phyloP scores from a whole-genome alignment of 176 grass and related monocot genomes.

The Eragrostis curvula region DNA sequence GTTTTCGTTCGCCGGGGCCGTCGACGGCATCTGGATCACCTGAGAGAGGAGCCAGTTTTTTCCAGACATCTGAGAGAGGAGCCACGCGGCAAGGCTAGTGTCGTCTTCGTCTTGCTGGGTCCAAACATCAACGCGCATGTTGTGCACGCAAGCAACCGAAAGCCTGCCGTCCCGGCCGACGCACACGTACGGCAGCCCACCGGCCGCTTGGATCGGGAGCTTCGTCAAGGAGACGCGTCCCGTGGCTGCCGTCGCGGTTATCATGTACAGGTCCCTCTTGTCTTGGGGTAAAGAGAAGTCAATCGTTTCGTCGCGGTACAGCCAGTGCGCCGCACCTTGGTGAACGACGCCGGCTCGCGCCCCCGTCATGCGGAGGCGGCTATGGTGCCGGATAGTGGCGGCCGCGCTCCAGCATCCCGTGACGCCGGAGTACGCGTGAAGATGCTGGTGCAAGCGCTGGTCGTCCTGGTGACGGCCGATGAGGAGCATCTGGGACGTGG shows the following conservation, averaged over 20 bases:
- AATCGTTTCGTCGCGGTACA: neutral
- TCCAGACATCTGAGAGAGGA: neutral
- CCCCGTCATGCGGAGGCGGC: neutral
- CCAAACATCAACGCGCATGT: neutral
- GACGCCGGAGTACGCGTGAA: neutral
- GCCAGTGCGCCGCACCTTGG: slow-evolving; percentile 2
- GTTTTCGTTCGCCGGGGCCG: neutral
- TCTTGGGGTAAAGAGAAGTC: neutral
- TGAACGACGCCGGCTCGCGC: neutral
- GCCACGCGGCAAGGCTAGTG: neutral
- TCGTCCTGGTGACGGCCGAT: too few species aligned
- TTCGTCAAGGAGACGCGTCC: neutral
- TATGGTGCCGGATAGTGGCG: neutral
- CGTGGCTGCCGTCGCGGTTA: neutral
- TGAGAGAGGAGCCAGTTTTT: too few species aligned
- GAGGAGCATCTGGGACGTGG: neutral
- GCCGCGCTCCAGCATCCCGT: neutral
- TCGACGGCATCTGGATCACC: too few species aligned
- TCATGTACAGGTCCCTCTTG: neutral
- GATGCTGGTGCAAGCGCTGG: neutral
- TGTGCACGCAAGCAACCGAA: neutral
- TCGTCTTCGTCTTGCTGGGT: neutral
- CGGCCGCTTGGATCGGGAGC: neutral
- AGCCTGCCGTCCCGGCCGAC: neutral
- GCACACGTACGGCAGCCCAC: neutral